These are phyloP conservation scores for Penicillium diatomitis DNA, from an alignment of 495 filamentous ascomycete species.

Conservation along the genomic window DNA sequence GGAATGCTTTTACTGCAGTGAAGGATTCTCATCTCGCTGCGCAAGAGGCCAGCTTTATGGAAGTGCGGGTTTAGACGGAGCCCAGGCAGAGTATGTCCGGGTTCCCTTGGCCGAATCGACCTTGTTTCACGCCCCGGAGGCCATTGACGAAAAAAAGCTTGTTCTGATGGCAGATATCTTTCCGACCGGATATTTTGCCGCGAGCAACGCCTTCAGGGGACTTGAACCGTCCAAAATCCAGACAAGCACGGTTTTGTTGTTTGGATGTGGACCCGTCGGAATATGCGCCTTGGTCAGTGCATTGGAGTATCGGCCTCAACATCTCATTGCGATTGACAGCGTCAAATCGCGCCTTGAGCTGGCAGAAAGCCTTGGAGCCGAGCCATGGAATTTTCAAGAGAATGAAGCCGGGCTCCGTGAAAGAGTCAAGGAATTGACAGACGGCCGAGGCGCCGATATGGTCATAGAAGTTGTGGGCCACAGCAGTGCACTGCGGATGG, in stretches of 20 bases:
- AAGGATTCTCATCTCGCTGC: conserved; percentile 46
- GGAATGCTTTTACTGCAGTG: conserved; percentile 74
- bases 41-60: conserved; percentile 59
- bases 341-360: conserved; percentile 62
- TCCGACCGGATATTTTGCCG: conserved; percentile 80
- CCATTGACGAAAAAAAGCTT: conserved; percentile 63
- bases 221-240: conserved; percentile 43
- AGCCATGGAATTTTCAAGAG: conserved; percentile 64
- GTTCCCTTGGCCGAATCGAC: conserved; percentile 76
- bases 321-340: conserved; percentile 74
- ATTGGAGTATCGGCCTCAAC: conserved; percentile 59
- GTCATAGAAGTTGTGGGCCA: conserved; percentile 83
- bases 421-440: conserved; percentile 62
- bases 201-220: conserved; percentile 58
- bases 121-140: conserved; percentile 54
- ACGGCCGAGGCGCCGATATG: conserved; percentile 74
- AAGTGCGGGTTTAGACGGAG: conserved; percentile 60
- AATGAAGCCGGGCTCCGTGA: conserved; percentile 46
- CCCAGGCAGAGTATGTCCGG: conserved; percentile 79
- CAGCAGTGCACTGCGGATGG: conserved; percentile 64
- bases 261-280: conserved; percentile 82
- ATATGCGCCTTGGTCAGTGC: conserved; percentile 75
- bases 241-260: conserved; percentile 60
- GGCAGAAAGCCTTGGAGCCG: conserved; percentile 64
- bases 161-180: conserved; percentile 53